Conservation (phyloP, 805 yeast genomes). For the Candida easanensis region DNA sequence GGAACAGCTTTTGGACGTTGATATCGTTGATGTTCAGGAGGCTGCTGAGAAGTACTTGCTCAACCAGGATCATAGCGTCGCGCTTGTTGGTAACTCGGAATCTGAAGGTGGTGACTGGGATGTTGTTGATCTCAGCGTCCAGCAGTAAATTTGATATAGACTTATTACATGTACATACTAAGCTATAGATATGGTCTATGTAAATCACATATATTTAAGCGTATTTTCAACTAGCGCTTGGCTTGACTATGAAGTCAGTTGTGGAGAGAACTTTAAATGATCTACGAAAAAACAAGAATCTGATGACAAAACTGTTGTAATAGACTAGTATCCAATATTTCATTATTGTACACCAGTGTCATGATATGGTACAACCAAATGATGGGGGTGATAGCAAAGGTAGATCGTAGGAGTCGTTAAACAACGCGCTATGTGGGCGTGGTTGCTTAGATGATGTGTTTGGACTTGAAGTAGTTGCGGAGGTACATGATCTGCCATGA, state of each 20-base stretch:
- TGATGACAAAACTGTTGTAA: too few relatives aligned
- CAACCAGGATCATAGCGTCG: conserved; percentile 29
- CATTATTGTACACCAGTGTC: too few relatives aligned
- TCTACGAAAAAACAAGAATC: too few relatives aligned
- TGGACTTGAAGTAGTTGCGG: conserved; percentile 87
- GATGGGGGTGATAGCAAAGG: not conserved
- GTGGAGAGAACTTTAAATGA: too few relatives aligned
- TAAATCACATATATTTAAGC: too few relatives aligned
- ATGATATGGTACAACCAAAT: too few relatives aligned
- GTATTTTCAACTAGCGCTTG: too few relatives aligned
- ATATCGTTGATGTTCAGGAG: conserved; percentile 54
- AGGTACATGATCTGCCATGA: conserved; percentile 91
- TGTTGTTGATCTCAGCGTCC: conserved; percentile 20
- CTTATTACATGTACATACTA: conserved; percentile 1
- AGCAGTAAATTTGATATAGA: not conserved
- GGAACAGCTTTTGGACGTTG: conserved; percentile 65
- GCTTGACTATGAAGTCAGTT: too few relatives aligned
- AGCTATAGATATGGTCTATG: too few relatives aligned
- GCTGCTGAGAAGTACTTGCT: conserved; percentile 68
- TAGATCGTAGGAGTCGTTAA: not conserved
- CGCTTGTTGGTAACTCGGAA: conserved; percentile 42
- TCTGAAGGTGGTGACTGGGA: conserved; percentile 19
- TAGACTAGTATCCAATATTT: too few relatives aligned
- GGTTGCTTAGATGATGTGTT: conserved; percentile 58
- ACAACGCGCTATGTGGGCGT: not conserved